Evolutionary conservation across 495 filamentous ascomycete genomes (phyloP).

Genomic region (Podospora didyma): DNA sequence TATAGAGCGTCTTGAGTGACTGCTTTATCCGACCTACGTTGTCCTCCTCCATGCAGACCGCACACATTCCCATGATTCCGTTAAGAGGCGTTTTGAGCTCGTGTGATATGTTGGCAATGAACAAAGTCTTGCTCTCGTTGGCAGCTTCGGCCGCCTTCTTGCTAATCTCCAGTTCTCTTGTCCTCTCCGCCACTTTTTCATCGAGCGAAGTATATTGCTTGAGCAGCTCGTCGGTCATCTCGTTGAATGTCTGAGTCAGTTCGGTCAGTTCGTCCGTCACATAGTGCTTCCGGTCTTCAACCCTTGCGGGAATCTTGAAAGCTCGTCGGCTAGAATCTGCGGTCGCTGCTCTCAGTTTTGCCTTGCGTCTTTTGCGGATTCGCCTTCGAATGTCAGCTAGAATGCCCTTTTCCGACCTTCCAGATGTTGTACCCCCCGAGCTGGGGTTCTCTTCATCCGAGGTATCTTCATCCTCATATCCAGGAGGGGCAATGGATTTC

Average conservation of each 20-base stretch:
- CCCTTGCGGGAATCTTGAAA: conserved; percentile 81
- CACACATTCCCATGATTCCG: conserved; percentile 89
- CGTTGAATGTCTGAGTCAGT: conserved; percentile 82
- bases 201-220: conserved; percentile 82
- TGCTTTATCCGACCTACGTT: conserved; percentile 71
- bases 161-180: conserved; percentile 76
- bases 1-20: conserved; percentile 80
- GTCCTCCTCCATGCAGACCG: conserved; percentile 86
- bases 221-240: conserved; percentile 86
- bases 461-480: conserved; percentile 44
- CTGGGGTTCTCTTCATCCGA: conserved; percentile 42
- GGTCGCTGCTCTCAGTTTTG: conserved; percentile 31
- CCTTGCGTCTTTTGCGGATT: conserved; percentile 19
- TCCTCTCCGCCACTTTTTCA: conserved; percentile 78
- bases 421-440: conserved; percentile 31
- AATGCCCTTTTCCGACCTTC: conserved; percentile 36
- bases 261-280: conserved; percentile 87
- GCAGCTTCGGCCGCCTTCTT: conserved; percentile 89
- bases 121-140: conserved; percentile 91
- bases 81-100: conserved; percentile 91
- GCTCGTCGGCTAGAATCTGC: conserved; percentile 46
- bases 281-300: conserved; percentile 67
- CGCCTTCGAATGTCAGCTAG: conserved; percentile 32
- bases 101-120: conserved; percentile 95
- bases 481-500: conserved; percentile 65